These are phyloP conservation scores for Linum trigynum DNA, from an alignment of 345 rosid genomes.

Conservation along the genomic window DNA sequence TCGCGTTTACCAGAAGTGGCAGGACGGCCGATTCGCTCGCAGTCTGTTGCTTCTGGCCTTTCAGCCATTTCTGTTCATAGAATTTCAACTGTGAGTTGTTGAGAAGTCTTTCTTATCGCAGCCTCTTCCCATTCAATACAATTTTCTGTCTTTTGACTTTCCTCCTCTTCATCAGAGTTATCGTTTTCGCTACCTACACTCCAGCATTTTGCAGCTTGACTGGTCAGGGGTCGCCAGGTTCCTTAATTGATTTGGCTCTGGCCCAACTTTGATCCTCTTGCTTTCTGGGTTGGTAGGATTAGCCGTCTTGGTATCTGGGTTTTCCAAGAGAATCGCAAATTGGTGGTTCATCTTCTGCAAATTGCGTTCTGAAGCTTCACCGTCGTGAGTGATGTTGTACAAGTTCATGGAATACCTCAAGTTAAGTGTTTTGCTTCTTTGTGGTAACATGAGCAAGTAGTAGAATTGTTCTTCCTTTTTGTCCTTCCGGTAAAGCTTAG, in stretches of 20 bases:
- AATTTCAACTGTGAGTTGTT: too few relatives aligned
- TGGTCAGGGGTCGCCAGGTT: neutral
- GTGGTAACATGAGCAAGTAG: neutral
- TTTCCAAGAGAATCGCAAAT: neutral
- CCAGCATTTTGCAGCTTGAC: neutral
- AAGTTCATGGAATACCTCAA: neutral
- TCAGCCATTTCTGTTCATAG: neutral
- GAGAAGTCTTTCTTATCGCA: too few relatives aligned
- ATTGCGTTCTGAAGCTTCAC: neutral
- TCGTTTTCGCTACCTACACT: neutral
- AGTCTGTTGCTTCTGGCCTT: neutral
- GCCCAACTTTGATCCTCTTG: too few relatives aligned
- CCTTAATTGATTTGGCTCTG: neutral
- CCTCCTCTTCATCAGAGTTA: neutral
- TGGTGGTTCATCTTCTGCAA: neutral
- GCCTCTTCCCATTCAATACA: too few relatives aligned
- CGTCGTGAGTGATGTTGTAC: neutral
- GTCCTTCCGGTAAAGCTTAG: neutral
- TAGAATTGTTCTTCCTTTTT: conserved; percentile 2
- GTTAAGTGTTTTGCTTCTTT: too few relatives aligned
- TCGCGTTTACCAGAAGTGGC: neutral
- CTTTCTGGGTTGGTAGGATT: neutral
- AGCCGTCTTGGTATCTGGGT: neutral
- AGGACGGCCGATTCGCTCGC: too few relatives aligned
- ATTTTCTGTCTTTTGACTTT: too few relatives aligned